A percentile compares a stretch with the other conserved stretches of the same genome.
Evolutionary conservation across 768 basidiomycete species (phyloP).

Genomic region (Amanita rubescens): DNA sequence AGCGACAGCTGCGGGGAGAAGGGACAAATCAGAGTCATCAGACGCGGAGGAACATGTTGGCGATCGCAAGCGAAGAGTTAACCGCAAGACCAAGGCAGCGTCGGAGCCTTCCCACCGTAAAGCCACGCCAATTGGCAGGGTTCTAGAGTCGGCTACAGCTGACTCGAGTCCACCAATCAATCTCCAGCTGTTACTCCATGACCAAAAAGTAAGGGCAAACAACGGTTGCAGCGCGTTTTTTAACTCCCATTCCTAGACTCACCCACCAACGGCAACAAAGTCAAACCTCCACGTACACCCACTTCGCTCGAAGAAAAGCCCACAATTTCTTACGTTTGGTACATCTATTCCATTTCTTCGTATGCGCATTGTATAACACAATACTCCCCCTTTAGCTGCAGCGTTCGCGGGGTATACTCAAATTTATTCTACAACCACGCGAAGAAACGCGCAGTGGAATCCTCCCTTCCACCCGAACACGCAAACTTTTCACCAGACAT

Average conservation of each 20-base stretch:
- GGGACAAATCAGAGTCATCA: no score
- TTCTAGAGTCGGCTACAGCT: not conserved
- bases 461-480: conserved; percentile 51
- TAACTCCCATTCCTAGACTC: conserved; percentile 48
- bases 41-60: conserved; percentile 22
- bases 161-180: not conserved
- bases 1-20: conserved; percentile 12
- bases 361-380: not conserved
- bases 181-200: conserved; percentile 36
- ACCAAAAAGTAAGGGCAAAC: conserved; percentile 12
- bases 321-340: conserved; percentile 66
- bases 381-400: conserved; percentile 44
- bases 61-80: conserved; percentile 29
- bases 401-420: conserved; percentile 50
- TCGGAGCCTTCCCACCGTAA: conserved; percentile 42
- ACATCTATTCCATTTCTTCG: not conserved
- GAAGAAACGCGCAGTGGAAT: conserved; percentile 36
- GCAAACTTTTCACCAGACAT: conserved; percentile 58
- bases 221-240: conserved; percentile 16
- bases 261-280: conserved; percentile 26
- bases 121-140: not conserved
- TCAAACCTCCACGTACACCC: conserved; percentile 30
- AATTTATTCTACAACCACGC: conserved; percentile 54
- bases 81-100: not conserved
- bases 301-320: conserved; percentile 44